Evolutionary conservation across 2,329 filamentous ascomycete genomes (phyloP).

Genomic region (Pyricularia pennisetigena): DNA sequence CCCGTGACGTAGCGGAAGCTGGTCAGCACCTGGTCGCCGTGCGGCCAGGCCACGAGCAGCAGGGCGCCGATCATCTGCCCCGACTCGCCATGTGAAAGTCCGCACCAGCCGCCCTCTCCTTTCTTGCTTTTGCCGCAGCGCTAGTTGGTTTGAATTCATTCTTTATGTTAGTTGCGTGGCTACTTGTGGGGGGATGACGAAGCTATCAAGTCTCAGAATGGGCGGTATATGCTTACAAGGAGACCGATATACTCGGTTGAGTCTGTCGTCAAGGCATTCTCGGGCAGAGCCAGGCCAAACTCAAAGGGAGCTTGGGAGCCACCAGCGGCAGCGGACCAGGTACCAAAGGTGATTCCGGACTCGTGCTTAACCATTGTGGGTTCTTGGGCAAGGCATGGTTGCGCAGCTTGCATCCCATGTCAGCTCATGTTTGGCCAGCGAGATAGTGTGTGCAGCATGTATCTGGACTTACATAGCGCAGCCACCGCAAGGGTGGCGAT

Average conservation of each 20-base stretch:
- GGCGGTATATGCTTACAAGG: constrained; percentile 28
- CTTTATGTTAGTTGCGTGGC: neutral
- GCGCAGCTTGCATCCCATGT: neutral
- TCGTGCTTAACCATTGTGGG: constrained; percentile 5
- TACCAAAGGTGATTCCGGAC: constrained; percentile 10
- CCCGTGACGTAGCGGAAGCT: constrained; percentile 48
- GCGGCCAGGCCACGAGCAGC: constrained; percentile 48
- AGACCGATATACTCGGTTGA: constrained; percentile 50
- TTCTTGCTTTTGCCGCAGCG: constrained; percentile 32
- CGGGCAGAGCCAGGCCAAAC: constrained; percentile 45
- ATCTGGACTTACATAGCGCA: constrained; percentile 5
- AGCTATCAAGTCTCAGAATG: neutral
- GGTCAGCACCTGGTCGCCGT: constrained; percentile 41
- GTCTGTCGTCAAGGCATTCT: constrained; percentile 32
- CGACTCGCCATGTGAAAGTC: constrained; percentile 36
- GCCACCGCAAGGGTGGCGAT: constrained; percentile 6
- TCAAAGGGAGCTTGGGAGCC: constrained; percentile 10
- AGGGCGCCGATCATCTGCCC: constrained; percentile 48
- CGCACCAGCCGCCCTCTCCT: constrained; percentile 45
- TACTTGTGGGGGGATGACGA: neutral
- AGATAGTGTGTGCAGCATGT: neutral
- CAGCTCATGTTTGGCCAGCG: neutral
- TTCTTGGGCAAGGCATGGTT: constrained; percentile 7
- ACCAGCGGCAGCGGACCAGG: constrained; percentile 4
- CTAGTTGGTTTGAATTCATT: constrained; percentile 17